Base-by-base conservation (phyloP, 805 yeast genomes). In the Komagataella pastoris region DNA sequence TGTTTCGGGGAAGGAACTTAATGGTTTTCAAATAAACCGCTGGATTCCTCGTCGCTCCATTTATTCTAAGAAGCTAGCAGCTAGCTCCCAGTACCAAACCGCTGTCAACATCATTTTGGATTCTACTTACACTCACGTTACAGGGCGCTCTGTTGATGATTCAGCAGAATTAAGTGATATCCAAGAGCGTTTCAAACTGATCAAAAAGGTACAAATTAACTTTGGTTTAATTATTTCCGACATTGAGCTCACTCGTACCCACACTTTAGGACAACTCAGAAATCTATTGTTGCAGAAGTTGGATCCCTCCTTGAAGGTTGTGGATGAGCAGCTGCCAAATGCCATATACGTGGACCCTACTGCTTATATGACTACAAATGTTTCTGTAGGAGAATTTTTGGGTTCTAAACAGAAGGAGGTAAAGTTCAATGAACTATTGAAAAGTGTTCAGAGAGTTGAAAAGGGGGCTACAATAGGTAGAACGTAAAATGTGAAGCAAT, bases 301-400 rank as follows among this genome's bases (percentile, higher is more conserved):
- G n/a, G 68, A 74, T 23, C 72, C 73, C 19, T 57, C 60, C 17
- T 69, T 73, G 58, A 68, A 69, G 61, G 49, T 52, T 1, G 74
- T 68, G 56, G 77, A 76, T 58, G 89, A 84, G 61, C 75, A 81
- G 61, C 77, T 81, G 59, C 89, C 93, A n/a, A 77, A 84, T 59
- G 91, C 88, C 24, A 77, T 87, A 52, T 79, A 81, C 54, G 70
- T 87, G 57, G 69, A 79, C 53, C 63, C 70, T 6, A 71, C 70
- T 24, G 81, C 77, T 47, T 85, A 79, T 59, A 70, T 66, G 30
- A 79, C 84, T 45, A 70, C 77, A 3, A 86, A 85, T 57, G 67
- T 82, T 40, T 72, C 73, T 55, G 68, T 81, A 54, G 80, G 76
- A 52, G 68, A 75, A 47, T 80, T 73, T 58, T 71, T 73, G n/a